These are phyloP conservation scores for Colletotrichum cordylinicola DNA, from an alignment of 2,329 filamentous ascomycete species.

Conservation along the genomic window DNA sequence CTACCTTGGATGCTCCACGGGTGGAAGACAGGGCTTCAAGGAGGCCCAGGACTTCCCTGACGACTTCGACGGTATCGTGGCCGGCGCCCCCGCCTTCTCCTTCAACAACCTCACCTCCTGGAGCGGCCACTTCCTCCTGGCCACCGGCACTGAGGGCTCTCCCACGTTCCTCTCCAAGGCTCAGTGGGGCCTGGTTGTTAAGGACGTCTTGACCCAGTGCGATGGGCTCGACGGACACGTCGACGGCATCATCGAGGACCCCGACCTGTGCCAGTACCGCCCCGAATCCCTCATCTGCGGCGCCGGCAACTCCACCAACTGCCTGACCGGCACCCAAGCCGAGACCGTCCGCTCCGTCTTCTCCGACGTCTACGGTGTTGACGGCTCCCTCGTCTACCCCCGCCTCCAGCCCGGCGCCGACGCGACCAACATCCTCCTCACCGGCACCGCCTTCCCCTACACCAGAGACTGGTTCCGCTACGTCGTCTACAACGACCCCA, in stretches of 20 bases:
- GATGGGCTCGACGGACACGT: conserved; percentile 27
- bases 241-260: conserved; percentile 27
- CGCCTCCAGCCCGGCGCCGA: conserved; percentile 55
- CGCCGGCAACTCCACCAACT: background rate
- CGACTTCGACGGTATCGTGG: conserved; percentile 52
- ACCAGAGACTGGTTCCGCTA: conserved; percentile 40
- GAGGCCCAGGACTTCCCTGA: conserved; percentile 52
- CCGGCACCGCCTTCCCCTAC: conserved; percentile 29
- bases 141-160: conserved; percentile 44
- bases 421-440: conserved; percentile 49
- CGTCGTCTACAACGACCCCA: conserved; percentile 44
- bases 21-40: conserved; percentile 56
- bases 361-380: conserved; percentile 30
- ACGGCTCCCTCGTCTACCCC: conserved; percentile 43
- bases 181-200: conserved; percentile 9
- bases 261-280: conserved; percentile 36
- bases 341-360: conserved; percentile 37
- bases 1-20: conserved; percentile 56
- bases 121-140: conserved; percentile 34
- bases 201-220: conserved; percentile 33
- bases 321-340: conserved; percentile 37
- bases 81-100: conserved; percentile 44
- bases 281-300: conserved; percentile 46
- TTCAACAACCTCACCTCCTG: conserved; percentile 42
- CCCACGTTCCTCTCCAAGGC: conserved; percentile 39